These are phyloP conservation scores for Aureobasidium uvarum DNA, from an alignment of 2,329 filamentous ascomycete genomes.

Conservation along the genomic window DNA sequence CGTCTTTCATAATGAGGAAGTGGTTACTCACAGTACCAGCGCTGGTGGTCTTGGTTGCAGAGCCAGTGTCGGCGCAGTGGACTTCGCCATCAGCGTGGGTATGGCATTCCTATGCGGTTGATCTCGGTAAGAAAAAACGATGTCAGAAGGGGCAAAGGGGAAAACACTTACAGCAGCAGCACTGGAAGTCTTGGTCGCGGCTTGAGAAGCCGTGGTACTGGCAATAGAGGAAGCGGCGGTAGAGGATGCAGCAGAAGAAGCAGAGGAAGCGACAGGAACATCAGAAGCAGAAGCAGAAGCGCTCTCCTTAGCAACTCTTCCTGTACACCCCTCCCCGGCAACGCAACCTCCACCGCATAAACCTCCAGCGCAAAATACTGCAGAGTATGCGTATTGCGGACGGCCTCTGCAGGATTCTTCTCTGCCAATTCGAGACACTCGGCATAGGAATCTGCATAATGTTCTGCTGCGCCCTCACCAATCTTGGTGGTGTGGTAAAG, in stretches of 20 bases:
- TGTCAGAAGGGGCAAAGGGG: conserved; percentile 47
- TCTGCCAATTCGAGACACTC: conserved; percentile 55
- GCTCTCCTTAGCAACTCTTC: conserved; percentile 38
- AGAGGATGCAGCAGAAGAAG: conserved; percentile 12
- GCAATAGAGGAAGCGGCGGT: conserved; percentile 27
- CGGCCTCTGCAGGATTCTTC: conserved; percentile 50
- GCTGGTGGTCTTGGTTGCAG: conserved; percentile 64
- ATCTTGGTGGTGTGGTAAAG: conserved; percentile 62
- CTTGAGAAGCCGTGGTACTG: conserved; percentile 34
- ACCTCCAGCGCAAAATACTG: conserved; percentile 68
- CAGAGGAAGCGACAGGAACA: conserved; percentile 26
- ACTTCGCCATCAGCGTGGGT: conserved; percentile 34
- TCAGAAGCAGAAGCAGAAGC: conserved; percentile 25
- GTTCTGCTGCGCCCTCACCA: conserved; percentile 59
- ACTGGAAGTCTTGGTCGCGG: conserved; percentile 70
- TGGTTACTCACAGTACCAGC: conserved; percentile 53
- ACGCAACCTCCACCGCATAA: conserved; percentile 64
- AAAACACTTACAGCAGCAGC: conserved; percentile 66
- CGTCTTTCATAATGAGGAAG: too few species aligned
- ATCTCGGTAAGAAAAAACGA: background rate
- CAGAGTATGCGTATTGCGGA: conserved; percentile 60
- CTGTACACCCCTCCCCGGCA: conserved; percentile 61
- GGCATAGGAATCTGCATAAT: conserved; percentile 60
- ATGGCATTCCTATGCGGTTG: conserved; percentile 32
- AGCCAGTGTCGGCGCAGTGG: conserved; percentile 30